Evolutionary conservation across 2,329 filamentous ascomycete genomes (phyloP), one percentile per base, ranked within the genome.

Genomic region (Cordyceps tenuipes): DNA sequence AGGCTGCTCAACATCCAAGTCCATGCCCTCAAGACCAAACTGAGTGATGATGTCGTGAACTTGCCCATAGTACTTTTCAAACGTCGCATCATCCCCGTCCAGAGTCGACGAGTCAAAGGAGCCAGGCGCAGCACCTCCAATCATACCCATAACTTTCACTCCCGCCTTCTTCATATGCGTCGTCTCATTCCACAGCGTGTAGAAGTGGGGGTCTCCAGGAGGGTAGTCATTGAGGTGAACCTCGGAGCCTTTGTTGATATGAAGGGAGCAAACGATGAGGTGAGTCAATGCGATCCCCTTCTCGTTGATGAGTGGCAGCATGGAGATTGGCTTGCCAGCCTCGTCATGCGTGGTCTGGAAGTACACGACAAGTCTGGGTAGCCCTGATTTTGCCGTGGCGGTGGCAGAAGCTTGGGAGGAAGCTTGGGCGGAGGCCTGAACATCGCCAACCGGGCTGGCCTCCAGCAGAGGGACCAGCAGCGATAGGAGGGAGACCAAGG

Each of bases 221-320:
- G 79, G 78, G 68, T 90, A 82, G 73, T 96, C 86, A 70, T 96
- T 96, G 59, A 96, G 79, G 0, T 84, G 88, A 65, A 92, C 82
- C 10, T 78, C 79, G 1, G 87, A 83, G 12, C 73, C 72, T 7
- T 81, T 78, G 70, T 92, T 91, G 63, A 96, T 76, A 70, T 96
- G 91, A 56, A 96, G 84, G 0, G 91, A 90, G 1, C 88, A 89
- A 48, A 96, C 73, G 63, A 95, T 91, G 56, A 96, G 79, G 73
- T 96, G 91, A 0, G 91, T 94, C 19, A 80, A 71, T 21, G 76
- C 73, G 26, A 80, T 73, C 21, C 69, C 67, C 1, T 75, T 65
- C 41, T 75, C 68, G 19, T 71, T 72, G 56, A 81, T 67, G 26
- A 80, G 69, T 0, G 79, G 79, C 1, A 81, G 73, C 63, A 82